Percentiles rank a stretch among this genome's conserved stretches.
Evolutionary conservation across 257 asterid species (phyloP).

Genomic region (Fraxinus americana): DNA sequence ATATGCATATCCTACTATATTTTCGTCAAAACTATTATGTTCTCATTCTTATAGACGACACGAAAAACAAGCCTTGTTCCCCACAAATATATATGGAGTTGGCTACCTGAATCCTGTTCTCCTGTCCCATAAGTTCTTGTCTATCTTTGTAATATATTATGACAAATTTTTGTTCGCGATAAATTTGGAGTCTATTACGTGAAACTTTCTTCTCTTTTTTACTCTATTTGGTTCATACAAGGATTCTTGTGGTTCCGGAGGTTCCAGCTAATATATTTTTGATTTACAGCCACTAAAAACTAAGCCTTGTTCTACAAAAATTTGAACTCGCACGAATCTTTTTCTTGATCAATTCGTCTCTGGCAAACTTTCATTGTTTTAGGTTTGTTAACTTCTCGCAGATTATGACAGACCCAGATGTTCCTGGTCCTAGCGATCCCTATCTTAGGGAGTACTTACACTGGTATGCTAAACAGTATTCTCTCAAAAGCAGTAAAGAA

Average conservation of each 20-base stretch:
- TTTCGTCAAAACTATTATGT: not conserved
- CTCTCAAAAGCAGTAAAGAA: not conserved
- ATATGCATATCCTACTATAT: not conserved
- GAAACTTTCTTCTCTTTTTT: not conserved
- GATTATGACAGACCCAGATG: constrained; percentile 79
- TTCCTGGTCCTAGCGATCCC: constrained; percentile 81
- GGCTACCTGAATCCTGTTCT: not conserved
- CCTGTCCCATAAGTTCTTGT: too few relatives aligned
- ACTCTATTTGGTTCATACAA: not conserved
- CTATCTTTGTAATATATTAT: too few relatives aligned
- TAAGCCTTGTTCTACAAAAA: too few relatives aligned
- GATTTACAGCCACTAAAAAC: too few relatives aligned
- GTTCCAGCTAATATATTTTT: too few relatives aligned
- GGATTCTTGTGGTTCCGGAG: too few relatives aligned
- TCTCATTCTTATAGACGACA: not conserved
- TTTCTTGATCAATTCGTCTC: not conserved
- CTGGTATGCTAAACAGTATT: constrained; percentile 43
- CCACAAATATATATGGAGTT: too few relatives aligned
- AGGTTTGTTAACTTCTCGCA: constrained; percentile 14
- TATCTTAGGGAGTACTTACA: constrained; percentile 68
- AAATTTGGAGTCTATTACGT: not conserved
- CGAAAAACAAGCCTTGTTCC: not conserved
- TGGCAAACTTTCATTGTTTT: not conserved
- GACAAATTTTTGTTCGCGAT: not conserved
- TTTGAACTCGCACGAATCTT: not conserved